These are phyloP conservation scores for Penicillium sp. DNA, from an alignment of 2,329 filamentous ascomycete species.

Conservation along the genomic window DNA sequence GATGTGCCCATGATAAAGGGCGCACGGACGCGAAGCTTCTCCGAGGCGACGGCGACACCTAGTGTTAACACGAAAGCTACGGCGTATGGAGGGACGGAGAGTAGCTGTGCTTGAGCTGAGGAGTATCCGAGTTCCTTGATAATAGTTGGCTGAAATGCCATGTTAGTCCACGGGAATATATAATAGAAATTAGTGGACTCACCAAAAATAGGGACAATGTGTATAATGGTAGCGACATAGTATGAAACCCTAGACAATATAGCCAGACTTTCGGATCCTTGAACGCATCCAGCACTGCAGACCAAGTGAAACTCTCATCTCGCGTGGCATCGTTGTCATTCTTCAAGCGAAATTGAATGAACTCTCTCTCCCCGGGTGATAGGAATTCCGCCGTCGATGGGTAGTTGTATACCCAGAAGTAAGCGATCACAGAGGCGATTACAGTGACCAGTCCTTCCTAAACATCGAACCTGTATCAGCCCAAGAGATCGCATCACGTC, in stretches of 20 bases:
- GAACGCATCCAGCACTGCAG: slow-evolving; percentile 62
- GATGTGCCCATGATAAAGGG: slow-evolving; percentile 64
- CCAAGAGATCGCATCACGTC: not conserved
- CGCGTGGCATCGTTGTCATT: slow-evolving; percentile 70
- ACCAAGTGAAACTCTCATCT: slow-evolving; percentile 69
- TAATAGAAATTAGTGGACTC: not conserved
- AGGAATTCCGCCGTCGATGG: slow-evolving; percentile 45
- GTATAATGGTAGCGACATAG: slow-evolving; percentile 38
- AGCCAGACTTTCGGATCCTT: slow-evolving; percentile 49
- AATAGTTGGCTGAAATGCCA: slow-evolving; percentile 38
- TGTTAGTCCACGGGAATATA: not conserved
- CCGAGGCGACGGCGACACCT: slow-evolving; percentile 60
- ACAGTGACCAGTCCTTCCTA: slow-evolving; percentile 71
- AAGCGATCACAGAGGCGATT: slow-evolving; percentile 45
- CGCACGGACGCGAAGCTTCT: slow-evolving; percentile 58
- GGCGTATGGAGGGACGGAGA: slow-evolving; percentile 66
- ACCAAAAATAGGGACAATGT: slow-evolving; percentile 42
- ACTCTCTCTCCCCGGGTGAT: slow-evolving; percentile 54
- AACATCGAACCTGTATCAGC: not conserved
- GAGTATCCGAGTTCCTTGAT: slow-evolving; percentile 46
- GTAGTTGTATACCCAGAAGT: slow-evolving; percentile 46
- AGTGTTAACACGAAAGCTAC: slow-evolving; percentile 63
- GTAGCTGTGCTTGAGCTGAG: slow-evolving; percentile 49
- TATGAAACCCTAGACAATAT: slow-evolving; percentile 19
- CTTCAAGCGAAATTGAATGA: slow-evolving; percentile 63